Conservation (phyloP, 331 rosid genomes). For the Malus hybrid region DNA sequence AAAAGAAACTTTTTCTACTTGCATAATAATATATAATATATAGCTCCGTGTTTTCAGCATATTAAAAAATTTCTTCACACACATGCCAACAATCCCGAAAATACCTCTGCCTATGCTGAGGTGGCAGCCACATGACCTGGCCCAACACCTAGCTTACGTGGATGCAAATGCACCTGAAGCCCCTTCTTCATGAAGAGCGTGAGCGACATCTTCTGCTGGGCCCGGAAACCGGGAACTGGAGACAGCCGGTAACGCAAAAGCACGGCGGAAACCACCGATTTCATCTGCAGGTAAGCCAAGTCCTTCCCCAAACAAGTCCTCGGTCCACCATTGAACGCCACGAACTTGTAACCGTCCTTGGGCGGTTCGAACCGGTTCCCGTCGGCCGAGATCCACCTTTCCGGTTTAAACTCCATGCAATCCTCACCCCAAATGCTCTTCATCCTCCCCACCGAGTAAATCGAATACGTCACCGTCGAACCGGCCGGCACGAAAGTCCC, state of each 20-base stretch:
- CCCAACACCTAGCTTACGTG: conserved; percentile 46
- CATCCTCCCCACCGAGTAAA: conserved; percentile 82
- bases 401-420: conserved; percentile 88
- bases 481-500: conserved; percentile 79
- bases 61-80: no score
- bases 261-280: conserved; percentile 82
- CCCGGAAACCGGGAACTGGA: conserved; percentile 69
- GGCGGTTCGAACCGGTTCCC: conserved; percentile 77
- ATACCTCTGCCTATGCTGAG: conserved; percentile 7
- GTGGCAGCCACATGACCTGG: conserved; percentile 2
- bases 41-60: accelerated
- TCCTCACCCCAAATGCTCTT: conserved; percentile 92
- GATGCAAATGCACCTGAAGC: conserved; percentile 50
- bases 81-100: conserved; percentile 7
- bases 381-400: conserved; percentile 56
- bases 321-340: conserved; percentile 93
- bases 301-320: conserved; percentile 92
- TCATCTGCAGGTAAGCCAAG: conserved; percentile 92
- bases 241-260: conserved; percentile 67
- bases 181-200: conserved; percentile 85
- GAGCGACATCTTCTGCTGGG: conserved; percentile 88
- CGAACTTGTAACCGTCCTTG: conserved; percentile 59
- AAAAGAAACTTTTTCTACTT: no score
- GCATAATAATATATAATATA: no score
- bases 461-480: conserved; percentile 86